Percentiles rank a stretch among this genome's conserved stretches.
phyloP scores from a whole-genome alignment of 2,329 filamentous ascomycete species.

The Aspergillus floridensis region DNA sequence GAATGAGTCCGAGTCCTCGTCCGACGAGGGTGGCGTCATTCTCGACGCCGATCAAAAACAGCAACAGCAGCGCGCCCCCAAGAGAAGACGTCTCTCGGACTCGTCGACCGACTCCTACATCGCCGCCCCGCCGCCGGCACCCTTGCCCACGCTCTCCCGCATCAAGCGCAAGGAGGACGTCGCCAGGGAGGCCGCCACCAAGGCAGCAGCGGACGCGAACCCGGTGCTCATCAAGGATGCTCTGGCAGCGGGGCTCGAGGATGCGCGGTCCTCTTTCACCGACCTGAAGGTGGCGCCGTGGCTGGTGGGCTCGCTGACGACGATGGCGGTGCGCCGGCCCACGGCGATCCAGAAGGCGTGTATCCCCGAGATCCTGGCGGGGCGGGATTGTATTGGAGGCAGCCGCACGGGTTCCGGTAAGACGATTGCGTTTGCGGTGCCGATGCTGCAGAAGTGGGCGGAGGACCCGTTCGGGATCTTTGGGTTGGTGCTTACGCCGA shows the following conservation, averaged over 20 bases:
- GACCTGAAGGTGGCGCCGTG: conserved; percentile 75
- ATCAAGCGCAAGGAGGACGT: conserved; percentile 39
- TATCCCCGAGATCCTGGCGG: conserved; percentile 88
- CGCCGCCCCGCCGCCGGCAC: conserved; percentile 24
- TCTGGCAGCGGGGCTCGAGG: conserved; percentile 44
- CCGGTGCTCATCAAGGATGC: conserved; percentile 42
- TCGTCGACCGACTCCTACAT: conserved; percentile 36
- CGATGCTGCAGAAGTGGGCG: conserved; percentile 90
- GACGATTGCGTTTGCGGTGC: conserved; percentile 91
- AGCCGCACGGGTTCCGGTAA: conserved; percentile 96
- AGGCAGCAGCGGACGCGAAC: conserved; percentile 26
- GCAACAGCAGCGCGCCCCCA: conserved; percentile 33
- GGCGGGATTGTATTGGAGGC: conserved; percentile 90
- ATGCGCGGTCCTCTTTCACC: conserved; percentile 60
- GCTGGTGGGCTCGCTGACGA: conserved; percentile 75
- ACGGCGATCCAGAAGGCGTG: conserved; percentile 91
- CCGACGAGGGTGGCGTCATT: conserved; percentile 15
- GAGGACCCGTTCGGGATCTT: conserved; percentile 90
- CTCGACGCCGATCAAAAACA: conserved; percentile 21
- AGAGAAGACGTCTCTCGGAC: conserved; percentile 40
- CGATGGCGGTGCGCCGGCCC: conserved; percentile 79
- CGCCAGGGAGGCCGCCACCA: conserved; percentile 16
- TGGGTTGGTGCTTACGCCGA: conserved; percentile 84
- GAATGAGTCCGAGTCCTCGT: neutral
- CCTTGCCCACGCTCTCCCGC: conserved; percentile 40